Base-by-base conservation (phyloP, 2,329 filamentous ascomycete species). In the Uncinocarpus reesii region DNA sequence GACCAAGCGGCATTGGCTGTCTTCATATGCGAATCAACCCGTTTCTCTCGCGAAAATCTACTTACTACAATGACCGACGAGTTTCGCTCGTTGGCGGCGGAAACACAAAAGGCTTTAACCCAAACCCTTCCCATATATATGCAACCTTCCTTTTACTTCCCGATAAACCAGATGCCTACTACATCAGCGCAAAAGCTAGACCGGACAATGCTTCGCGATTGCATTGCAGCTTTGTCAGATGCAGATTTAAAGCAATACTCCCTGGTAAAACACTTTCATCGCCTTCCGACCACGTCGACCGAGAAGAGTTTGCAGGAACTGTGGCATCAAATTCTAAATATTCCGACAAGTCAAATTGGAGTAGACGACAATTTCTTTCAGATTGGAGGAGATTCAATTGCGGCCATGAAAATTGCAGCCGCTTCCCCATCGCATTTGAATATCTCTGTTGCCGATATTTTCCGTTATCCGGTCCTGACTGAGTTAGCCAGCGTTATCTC, bases 141-240 rank as follows among this genome's bases (percentile, higher is more conserved):
- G 47, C 40, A 43, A 3, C 47, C 47, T 36, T 32, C 29, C 10
- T 28, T 38, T 18, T 44, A 36, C 23, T 36, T 49, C 24, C 47
- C 38, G 5, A n/a, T 59, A n/a, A n/a, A 63, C 63, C 2, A 59
- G 63, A 56, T 60, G 59, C 2, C 61, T 16, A 16, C 3, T 16
- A 35, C 62, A 8, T 65, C 63, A n/a, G 64, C 62, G 1, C n/a
- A n/a, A n/a, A 67, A 67, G 45, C 53, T 62, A 1, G 60, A 67
- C 42, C 57, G 65, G 34, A 49, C 10, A 40, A 49, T 21, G 38
- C 29, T 24, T 55, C 56, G n/a, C n/a, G n/a, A 26, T 55, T 59
- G 51, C 50, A 48, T 26, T 43, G 58, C 2, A 50, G 52, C 3
- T 48, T 51, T 20, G 26, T 34, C 11, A 50, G 53, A 11, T 34